Evolutionary conservation across 1,284 basidiomycete genomes (phyloP).

Genomic region (Naganishia albida): DNA sequence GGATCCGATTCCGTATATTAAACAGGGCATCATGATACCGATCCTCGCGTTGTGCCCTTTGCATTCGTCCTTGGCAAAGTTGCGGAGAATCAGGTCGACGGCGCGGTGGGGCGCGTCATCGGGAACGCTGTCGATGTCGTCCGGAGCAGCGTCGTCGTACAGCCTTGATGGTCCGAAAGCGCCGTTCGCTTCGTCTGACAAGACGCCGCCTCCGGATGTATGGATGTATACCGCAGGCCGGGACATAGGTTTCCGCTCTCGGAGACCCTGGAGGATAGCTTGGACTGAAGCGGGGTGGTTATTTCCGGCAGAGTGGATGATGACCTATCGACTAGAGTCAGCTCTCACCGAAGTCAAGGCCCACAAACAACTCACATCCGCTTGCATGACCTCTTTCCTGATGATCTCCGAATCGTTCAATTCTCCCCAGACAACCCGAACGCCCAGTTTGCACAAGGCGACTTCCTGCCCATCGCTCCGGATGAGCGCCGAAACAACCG

Average conservation of each 20-base stretch:
- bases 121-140: slow-evolving; percentile 8
- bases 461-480: not conserved
- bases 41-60: not conserved
- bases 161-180: not conserved
- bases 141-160: not conserved
- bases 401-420: not conserved
- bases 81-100: not conserved
- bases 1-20: not conserved
- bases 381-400: not conserved
- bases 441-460: not conserved
- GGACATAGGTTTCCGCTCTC: not conserved
- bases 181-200: slow-evolving; percentile 7
- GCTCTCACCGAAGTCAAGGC: not conserved
- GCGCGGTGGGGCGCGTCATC: slow-evolving; percentile 1
- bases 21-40: not conserved
- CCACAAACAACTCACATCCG: not conserved
- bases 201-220: not conserved
- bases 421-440: not conserved
- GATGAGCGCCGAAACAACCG: not conserved
- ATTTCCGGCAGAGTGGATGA: slow-evolving; percentile 1
- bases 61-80: not conserved
- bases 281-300: slow-evolving; percentile 1
- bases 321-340: not conserved
- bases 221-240: not conserved
- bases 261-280: not conserved